Evolutionary conservation across 768 basidiomycete genomes (phyloP).

Genomic region (Termitomyces sp.): DNA sequence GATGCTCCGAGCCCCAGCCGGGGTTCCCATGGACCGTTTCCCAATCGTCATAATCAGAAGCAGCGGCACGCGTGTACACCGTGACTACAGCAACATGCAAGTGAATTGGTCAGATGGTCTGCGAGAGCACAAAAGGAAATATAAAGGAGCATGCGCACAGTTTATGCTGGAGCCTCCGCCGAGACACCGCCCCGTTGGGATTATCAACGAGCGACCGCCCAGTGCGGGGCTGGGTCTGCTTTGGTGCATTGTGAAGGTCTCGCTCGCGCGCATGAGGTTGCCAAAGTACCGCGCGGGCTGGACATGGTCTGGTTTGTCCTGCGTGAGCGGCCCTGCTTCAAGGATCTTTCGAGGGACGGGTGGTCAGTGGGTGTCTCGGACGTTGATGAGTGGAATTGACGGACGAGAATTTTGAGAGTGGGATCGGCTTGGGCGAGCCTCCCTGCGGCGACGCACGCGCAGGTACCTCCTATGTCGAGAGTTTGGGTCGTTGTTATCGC

Average conservation of each 20-base stretch:
- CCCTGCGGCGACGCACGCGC: conserved; percentile 50
- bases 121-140: no score
- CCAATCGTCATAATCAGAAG: conserved; percentile 68
- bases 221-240: conserved; percentile 36
- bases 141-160: conserved; percentile 27
- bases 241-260: conserved; percentile 39
- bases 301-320: conserved; percentile 37
- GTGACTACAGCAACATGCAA: conserved; percentile 23
- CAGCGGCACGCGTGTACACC: conserved; percentile 52
- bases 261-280: conserved; percentile 32
- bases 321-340: conserved; percentile 51
- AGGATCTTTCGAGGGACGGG: conserved; percentile 29
- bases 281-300: conserved; percentile 48
- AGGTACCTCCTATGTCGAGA: conserved; percentile 36
- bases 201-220: conserved; percentile 35
- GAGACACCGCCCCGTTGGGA: conserved; percentile 43
- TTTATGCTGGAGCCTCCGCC: conserved; percentile 64
- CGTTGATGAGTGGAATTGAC: conserved; percentile 2
- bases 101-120: not conserved
- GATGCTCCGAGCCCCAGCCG: conserved; percentile 54
- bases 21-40: conserved; percentile 41
- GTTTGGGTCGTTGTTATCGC: not conserved
- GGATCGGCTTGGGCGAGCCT: conserved; percentile 51
- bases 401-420: conserved; percentile 45
- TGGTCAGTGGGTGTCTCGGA: not conserved